A percentile compares a stretch with the other conserved stretches of the same genome.
phyloP scores from a whole-genome alignment of 2,329 filamentous ascomycete genomes.

The Fusarium temperatum region DNA sequence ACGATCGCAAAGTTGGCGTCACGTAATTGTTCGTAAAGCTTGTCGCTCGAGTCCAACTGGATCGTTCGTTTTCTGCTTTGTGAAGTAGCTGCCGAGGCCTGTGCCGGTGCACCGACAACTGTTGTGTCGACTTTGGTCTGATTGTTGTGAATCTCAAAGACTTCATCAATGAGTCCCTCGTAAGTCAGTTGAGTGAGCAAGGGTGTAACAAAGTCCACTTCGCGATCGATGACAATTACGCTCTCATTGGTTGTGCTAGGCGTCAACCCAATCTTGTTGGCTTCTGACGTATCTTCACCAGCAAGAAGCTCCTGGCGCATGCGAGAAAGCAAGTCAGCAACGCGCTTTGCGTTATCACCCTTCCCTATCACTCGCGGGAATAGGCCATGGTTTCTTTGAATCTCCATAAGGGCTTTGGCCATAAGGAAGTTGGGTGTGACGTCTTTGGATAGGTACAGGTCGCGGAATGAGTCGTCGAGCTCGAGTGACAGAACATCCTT shows the following conservation, averaged over 20 bases:
- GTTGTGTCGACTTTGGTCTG: conserved; percentile 93
- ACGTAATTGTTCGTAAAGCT: conserved; percentile 85
- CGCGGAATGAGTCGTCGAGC: conserved; percentile 84
- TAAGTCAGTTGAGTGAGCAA: conserved; percentile 96
- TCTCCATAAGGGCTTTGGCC: conserved; percentile 90
- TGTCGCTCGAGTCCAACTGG: conserved; percentile 86
- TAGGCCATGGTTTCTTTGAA: conserved; percentile 90
- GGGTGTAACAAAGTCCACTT: conserved; percentile 91
- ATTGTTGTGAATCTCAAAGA: conserved; percentile 91
- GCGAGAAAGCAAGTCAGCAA: conserved; percentile 85
- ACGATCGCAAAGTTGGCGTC: conserved; percentile 97
- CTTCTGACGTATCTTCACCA: conserved; percentile 75
- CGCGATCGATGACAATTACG: conserved; percentile 92
- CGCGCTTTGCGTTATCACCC: conserved; percentile 89
- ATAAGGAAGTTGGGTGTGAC: conserved; percentile 89
- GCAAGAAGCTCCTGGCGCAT: conserved; percentile 92
- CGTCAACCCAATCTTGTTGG: conserved; percentile 72
- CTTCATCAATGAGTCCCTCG: conserved; percentile 93
- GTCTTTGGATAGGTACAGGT: conserved; percentile 90
- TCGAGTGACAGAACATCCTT: conserved; percentile 92
- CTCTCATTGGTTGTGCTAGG: conserved; percentile 91
- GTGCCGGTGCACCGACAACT: conserved; percentile 79
- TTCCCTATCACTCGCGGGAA: conserved; percentile 96
- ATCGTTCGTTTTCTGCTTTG: conserved; percentile 84
- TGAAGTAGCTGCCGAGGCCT: conserved; percentile 64